A percentile compares a stretch with the other conserved stretches of the same genome.
phyloP scores from a whole-genome alignment of 805 yeast genomes.

The Wickerhamiella qilinensis region DNA sequence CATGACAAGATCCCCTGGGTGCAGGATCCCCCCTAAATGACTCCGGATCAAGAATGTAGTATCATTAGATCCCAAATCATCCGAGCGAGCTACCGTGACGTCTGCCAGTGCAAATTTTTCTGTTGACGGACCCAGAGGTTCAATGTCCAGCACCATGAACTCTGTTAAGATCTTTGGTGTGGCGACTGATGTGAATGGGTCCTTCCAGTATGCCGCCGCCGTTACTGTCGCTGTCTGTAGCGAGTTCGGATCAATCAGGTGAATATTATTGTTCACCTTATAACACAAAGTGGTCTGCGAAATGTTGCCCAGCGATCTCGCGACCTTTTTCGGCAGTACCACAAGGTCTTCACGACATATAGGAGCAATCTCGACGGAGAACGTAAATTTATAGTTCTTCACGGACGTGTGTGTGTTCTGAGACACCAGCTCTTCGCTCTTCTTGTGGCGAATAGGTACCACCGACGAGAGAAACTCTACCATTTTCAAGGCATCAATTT shows the following conservation, averaged over 20 bases:
- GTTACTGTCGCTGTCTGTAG: constrained; percentile 62
- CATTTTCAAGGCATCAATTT: constrained; percentile 86
- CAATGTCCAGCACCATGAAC: constrained; percentile 84
- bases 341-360: constrained; percentile 89
- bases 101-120: constrained; percentile 81
- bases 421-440: constrained; percentile 76
- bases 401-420: constrained; percentile 81
- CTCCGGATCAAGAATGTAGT: constrained; percentile 70
- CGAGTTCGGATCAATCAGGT: constrained; percentile 73
- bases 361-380: constrained; percentile 82
- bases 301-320: constrained; percentile 68
- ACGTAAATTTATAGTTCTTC: constrained; percentile 75
- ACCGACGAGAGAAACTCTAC: constrained; percentile 71
- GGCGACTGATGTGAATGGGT: constrained; percentile 61
- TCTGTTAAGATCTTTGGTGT: constrained; percentile 59
- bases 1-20: constrained; percentile 90
- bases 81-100: constrained; percentile 73
- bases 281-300: constrained; percentile 72
- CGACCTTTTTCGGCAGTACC: constrained; percentile 71
- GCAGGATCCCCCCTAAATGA: constrained; percentile 85
- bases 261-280: constrained; percentile 65
- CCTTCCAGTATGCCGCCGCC: constrained; percentile 63
- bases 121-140: constrained; percentile 64
- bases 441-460: constrained; percentile 64
- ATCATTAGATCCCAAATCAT: constrained; percentile 79